phyloP scores from a whole-genome alignment of 352 stramenopile species.

The Pythium plurisporium region DNA sequence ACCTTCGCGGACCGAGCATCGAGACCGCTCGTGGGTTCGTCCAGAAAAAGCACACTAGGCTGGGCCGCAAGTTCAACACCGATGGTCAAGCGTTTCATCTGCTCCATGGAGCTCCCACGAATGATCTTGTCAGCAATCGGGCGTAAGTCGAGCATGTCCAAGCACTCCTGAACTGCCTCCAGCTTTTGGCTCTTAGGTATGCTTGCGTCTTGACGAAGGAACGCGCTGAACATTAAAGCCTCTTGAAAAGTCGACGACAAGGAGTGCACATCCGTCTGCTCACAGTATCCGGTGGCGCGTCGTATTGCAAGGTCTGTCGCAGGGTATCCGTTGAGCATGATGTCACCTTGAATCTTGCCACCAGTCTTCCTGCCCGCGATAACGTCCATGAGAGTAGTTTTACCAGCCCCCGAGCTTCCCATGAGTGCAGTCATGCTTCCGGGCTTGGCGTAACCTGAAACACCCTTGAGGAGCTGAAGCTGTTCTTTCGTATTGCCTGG shows the following conservation, averaged over 20 bases:
- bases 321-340: conserved; percentile 88
- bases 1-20: conserved; percentile 84
- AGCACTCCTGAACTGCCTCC: conserved; percentile 33
- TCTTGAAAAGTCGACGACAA: conserved; percentile 9
- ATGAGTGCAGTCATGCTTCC: conserved; percentile 63
- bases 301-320: conserved; percentile 41
- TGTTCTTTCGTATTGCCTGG: conserved; percentile 20
- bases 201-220: conserved; percentile 9
- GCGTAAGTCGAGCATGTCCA: conserved; percentile 33
- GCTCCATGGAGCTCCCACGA: conserved; percentile 50
- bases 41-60: conserved; percentile 84
- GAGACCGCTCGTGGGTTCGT: conserved; percentile 88
- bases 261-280: conserved; percentile 26
- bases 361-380: conserved; percentile 91
- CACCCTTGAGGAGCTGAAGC: conserved; percentile 48
- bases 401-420: conserved; percentile 75
- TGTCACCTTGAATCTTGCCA: conserved; percentile 78
- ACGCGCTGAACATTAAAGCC: conserved; percentile 7
- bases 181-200: conserved; percentile 26
- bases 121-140: conserved; percentile 61
- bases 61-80: conserved; percentile 90
- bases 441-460: conserved; percentile 45
- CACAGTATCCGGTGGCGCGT: conserved; percentile 37
- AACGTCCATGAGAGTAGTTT: conserved; percentile 95
- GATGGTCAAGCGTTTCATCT: conserved; percentile 73